Percentiles rank a stretch among this genome's conserved stretches.
Conservation (phyloP, 2,329 filamentous ascomycete species). For the Fonsecaea pedrosoi region DNA sequence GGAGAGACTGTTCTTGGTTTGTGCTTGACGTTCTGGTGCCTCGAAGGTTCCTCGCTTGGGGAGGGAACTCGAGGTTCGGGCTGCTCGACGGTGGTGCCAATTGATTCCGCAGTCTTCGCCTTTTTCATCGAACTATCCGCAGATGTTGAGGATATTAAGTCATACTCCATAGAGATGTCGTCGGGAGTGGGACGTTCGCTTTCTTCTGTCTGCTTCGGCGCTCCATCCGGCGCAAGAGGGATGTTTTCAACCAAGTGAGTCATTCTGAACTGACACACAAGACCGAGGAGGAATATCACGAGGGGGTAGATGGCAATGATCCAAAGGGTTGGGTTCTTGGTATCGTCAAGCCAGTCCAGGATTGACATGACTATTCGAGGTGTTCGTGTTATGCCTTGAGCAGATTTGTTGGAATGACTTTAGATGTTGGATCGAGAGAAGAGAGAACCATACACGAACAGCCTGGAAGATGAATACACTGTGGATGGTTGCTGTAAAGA, state of each 20-base stretch:
- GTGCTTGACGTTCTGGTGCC: neutral
- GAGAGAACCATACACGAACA: too few species aligned
- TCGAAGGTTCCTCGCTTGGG: neutral
- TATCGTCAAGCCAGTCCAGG: neutral
- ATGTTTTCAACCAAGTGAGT: too few species aligned
- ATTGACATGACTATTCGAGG: too few species aligned
- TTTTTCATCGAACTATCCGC: neutral
- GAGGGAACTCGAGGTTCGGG: neutral
- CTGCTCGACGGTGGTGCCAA: neutral
- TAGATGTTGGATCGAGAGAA: too few species aligned
- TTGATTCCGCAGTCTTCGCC: too few species aligned
- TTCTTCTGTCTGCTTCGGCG: neutral
- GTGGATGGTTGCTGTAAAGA: too few species aligned
- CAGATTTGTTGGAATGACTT: too few species aligned
- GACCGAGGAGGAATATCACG: neutral
- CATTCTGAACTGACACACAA: neutral
- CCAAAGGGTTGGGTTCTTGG: neutral
- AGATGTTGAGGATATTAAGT: neutral
- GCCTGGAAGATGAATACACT: too few species aligned
- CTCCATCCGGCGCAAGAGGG: neutral
- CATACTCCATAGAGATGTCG: neutral
- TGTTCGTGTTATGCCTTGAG: too few species aligned
- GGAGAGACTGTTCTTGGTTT: neutral
- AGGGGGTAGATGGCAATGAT: neutral
- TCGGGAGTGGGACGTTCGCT: neutral